Evolutionary conservation across 2,329 filamentous ascomycete species (phyloP).

Genomic region (Ilyonectria robusta): DNA sequence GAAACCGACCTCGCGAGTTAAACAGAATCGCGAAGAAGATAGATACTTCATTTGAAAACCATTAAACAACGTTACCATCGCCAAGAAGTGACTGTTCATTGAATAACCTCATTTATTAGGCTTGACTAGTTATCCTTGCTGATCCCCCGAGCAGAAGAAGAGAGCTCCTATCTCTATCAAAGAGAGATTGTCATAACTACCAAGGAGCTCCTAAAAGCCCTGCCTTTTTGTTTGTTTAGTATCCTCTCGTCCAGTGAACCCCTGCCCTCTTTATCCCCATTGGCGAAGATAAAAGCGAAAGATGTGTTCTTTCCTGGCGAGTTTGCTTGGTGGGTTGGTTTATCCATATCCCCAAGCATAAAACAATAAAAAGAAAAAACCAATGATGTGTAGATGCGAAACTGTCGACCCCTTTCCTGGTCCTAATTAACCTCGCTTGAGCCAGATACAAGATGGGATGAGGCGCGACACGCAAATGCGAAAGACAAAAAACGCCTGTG

Average conservation of each 20-base stretch:
- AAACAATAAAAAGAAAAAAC: slow-evolving; percentile 29
- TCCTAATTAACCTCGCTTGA: slow-evolving; percentile 2
- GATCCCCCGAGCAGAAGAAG: neutral
- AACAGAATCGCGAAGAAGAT: neutral
- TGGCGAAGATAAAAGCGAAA: slow-evolving; percentile 31
- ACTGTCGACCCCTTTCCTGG: slow-evolving; percentile 16
- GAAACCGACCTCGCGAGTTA: neutral
- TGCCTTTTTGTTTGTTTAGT: slow-evolving; percentile 14
- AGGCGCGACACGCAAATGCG: neutral
- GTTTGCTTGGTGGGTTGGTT: slow-evolving; percentile 2
- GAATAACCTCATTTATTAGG: neutral
- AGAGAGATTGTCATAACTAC: neutral
- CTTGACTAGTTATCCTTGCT: slow-evolving; percentile 1
- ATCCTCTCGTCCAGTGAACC: slow-evolving; percentile 22
- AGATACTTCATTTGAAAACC: neutral
- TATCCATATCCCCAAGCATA: slow-evolving; percentile 27
- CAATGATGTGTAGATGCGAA: slow-evolving; percentile 24
- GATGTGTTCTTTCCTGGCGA: neutral
- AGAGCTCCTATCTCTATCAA: neutral
- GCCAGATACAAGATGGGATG: slow-evolving; percentile 1
- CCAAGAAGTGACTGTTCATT: neutral
- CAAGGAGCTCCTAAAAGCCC: slow-evolving; percentile 1
- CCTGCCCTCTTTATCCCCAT: slow-evolving; percentile 16
- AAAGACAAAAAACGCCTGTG: neutral
- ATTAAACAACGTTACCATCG: neutral